Base-by-base conservation (phyloP, 2,329 filamentous ascomycete genomes). In the Ophioceras dolichostomum region DNA sequence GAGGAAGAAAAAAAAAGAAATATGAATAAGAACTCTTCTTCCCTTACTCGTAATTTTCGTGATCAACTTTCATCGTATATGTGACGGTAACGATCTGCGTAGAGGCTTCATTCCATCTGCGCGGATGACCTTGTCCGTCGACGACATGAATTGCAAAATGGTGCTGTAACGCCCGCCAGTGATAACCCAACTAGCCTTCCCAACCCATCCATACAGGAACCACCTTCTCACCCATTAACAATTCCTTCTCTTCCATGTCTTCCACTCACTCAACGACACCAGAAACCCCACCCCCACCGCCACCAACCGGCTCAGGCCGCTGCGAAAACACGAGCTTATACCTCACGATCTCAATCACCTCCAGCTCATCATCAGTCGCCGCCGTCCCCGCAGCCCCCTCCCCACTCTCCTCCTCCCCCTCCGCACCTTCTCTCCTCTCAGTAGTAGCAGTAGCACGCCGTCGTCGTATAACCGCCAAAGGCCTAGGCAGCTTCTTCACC, bases 261-360 rank as follows among this genome's bases (percentile, higher is more conserved):
- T 12, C 22, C 3, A 19, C 13, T 21, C 19, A 26, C 5, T n/a
- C 10, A 19, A 10, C 12, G 16, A 29, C 17, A 8, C 13, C 9
- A 6, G 12, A 13, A 4, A 17, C n/a, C n/a, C n/a, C n/a, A 12
- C 22, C 22, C 22, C 22, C 22, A 12, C 22, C 22, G 22, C 12
- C 32, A 24, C 77, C 76, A 38, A 94, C 83, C 32, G 89, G 89
- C 60, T 96, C 89, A 5, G 89, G 89, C 33, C 89, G 69, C 42
- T 72, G 73, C 14, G 80, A 79, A 59, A 96, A 96, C 32, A 94
- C 61, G 46, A 96, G 64, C 64, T 94, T 95, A 54, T 81, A 83
- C 63, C 79, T 82, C 45, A 96, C 70, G 47, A 96, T 76, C 58
- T 95, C 89, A 36, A 87, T 76, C 45, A 96, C 73, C 61, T 95